Conservation (phyloP, 2,329 filamentous ascomycete species). For the Fusarium papillatum region DNA sequence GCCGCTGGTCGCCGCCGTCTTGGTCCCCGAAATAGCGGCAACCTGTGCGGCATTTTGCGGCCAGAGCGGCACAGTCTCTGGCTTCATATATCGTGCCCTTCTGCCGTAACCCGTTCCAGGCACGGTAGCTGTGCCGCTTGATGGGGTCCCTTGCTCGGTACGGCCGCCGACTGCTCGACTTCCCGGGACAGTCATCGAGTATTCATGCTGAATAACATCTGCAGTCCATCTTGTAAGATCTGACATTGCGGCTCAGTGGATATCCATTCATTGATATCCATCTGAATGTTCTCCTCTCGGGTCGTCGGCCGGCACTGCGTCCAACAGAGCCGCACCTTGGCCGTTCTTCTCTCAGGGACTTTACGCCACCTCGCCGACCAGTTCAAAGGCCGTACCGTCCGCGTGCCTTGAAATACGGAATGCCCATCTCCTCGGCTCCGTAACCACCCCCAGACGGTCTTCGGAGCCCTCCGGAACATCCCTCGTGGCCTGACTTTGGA, state of each 20-base stretch:
- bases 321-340: neutral
- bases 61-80: conserved; percentile 3
- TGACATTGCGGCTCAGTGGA: neutral
- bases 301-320: neutral
- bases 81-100: neutral
- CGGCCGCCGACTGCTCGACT: conserved; percentile 1
- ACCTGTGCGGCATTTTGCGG: conserved; percentile 30
- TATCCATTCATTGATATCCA: neutral
- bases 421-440: neutral
- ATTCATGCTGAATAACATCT: neutral
- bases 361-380: neutral
- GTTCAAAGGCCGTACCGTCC: conserved; percentile 3
- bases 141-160: conserved; percentile 18
- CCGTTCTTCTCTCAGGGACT: conserved; percentile 6
- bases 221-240: neutral
- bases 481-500: conserved; percentile 25
- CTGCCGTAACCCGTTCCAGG: neutral
- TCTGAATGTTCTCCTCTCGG: neutral
- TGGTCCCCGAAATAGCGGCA: conserved; percentile 7
- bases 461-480: conserved; percentile 30
- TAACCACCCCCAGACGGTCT: neutral
- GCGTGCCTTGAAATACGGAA: conserved; percentile 10
- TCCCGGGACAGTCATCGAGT: neutral
- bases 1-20: conserved; percentile 28
- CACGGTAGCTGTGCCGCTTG: conserved; percentile 2